phyloP scores from a whole-genome alignment of 2,329 filamentous ascomycete genomes.

The Beauveria rudraprayagi region DNA sequence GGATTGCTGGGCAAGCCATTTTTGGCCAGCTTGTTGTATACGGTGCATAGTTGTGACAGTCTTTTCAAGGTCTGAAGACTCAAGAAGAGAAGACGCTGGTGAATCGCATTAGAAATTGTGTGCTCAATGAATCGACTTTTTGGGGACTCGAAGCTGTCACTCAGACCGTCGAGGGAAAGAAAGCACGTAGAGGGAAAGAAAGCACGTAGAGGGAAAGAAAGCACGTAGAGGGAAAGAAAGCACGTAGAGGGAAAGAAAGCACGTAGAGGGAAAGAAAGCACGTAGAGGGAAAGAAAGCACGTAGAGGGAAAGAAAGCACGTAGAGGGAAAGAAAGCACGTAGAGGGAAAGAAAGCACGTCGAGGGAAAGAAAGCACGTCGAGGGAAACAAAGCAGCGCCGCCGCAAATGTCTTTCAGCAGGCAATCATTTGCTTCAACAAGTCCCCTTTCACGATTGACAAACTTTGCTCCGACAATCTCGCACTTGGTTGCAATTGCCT shows the following conservation, averaged over 20 bases:
- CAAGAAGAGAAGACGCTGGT: conserved; percentile 19
- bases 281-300: conserved; percentile 14
- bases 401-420: conserved; percentile 22
- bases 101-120: not conserved
- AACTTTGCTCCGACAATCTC: conserved; percentile 26
- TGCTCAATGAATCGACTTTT: not conserved
- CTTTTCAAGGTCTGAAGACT: conserved; percentile 21
- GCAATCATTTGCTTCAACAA: conserved; percentile 21
- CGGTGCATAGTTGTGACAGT: conserved; percentile 18
- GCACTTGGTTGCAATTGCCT: too few relatives aligned
- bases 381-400: conserved; percentile 19
- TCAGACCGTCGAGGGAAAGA: conserved; percentile 13
- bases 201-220: conserved; percentile 16
- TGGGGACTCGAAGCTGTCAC: not conserved
- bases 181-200: conserved; percentile 15
- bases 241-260: conserved; percentile 14
- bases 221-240: conserved; percentile 14
- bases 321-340: conserved; percentile 14
- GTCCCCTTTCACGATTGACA: conserved; percentile 19
- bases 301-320: conserved; percentile 14
- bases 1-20: conserved; percentile 18
- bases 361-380: conserved; percentile 14
- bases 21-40: conserved; percentile 10
- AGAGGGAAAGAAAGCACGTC: too few relatives aligned
- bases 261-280: conserved; percentile 14